These are phyloP conservation scores for Amesomyces nigricolor DNA, from an alignment of 2,329 filamentous ascomycete species.

Conservation along the genomic window DNA sequence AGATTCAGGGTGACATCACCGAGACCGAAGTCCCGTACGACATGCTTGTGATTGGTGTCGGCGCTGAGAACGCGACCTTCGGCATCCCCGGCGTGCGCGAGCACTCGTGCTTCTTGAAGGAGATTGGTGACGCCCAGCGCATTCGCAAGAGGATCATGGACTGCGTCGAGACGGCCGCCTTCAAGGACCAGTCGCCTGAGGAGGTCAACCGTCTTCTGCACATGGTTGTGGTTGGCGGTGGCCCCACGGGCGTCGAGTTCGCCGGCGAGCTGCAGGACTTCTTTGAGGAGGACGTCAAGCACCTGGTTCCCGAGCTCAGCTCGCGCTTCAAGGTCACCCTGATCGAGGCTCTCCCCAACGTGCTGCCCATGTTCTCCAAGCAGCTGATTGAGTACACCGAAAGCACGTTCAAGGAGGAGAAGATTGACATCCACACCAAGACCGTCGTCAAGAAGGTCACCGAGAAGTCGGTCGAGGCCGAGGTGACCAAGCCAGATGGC, in stretches of 20 bases:
- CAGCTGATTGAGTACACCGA: slow-evolving; percentile 99
- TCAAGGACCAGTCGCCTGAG: slow-evolving; percentile 87
- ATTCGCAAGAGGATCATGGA: slow-evolving; percentile 99
- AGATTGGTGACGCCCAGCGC: slow-evolving; percentile 90
- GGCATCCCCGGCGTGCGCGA: slow-evolving; percentile 94
- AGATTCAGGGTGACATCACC: slow-evolving; percentile 76
- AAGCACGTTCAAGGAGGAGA: slow-evolving; percentile 97
- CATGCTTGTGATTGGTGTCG: slow-evolving; percentile 95
- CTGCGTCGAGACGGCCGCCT: slow-evolving; percentile 95
- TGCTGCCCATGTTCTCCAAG: slow-evolving; percentile 97
- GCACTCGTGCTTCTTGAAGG: slow-evolving; percentile 96
- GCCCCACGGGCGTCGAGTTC: slow-evolving; percentile 96
- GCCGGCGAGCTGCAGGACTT: slow-evolving; percentile 98
- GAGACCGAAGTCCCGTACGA: slow-evolving; percentile 93
- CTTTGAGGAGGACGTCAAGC: slow-evolving; percentile 96
- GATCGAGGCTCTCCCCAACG: slow-evolving; percentile 93
- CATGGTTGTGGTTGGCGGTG: slow-evolving; percentile 94
- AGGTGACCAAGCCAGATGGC: slow-evolving; percentile 74
- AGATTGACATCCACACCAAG: slow-evolving; percentile 95
- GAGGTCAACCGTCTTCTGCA: slow-evolving; percentile 92
- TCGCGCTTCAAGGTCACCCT: slow-evolving; percentile 96
- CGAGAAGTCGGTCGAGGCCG: slow-evolving; percentile 86
- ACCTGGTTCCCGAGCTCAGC: slow-evolving; percentile 93
- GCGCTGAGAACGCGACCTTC: slow-evolving; percentile 97
- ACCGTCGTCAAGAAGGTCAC: slow-evolving; percentile 98